phyloP scores from a whole-genome alignment of 179 eudicot species.

The Drosera spatulata region DNA sequence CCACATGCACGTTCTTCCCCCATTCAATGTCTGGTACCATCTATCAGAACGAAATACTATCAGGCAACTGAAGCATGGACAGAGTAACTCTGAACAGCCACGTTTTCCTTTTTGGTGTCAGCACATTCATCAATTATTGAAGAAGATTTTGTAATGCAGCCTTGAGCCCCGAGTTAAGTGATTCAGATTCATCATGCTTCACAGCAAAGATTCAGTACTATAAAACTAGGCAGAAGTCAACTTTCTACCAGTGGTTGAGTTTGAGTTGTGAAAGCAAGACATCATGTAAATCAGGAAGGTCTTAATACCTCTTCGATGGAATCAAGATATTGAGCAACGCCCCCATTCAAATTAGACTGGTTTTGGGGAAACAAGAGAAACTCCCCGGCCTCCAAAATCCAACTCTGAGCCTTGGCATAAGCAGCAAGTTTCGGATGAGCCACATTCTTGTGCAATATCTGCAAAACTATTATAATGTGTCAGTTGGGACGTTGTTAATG shows the following conservation, averaged over 20 bases:
- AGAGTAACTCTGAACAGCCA: neutral
- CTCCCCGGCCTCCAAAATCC: slow-evolving; percentile 62
- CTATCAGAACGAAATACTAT: slow-evolving; percentile 27
- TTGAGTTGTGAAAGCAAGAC: no score
- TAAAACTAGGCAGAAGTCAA: no score
- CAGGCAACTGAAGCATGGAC: slow-evolving; percentile 10
- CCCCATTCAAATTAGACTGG: slow-evolving; percentile 49
- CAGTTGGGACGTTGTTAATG: slow-evolving; percentile 9
- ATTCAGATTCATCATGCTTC: neutral
- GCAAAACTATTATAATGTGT: slow-evolving; percentile 16
- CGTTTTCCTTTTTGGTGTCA: neutral
- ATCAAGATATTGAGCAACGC: slow-evolving; percentile 66
- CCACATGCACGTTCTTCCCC: slow-evolving; percentile 86
- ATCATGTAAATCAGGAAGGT: neutral
- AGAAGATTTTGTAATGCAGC: neutral
- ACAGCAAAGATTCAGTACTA: neutral
- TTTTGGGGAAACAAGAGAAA: slow-evolving; percentile 77
- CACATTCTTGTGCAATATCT: slow-evolving; percentile 83
- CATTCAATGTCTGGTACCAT: slow-evolving; percentile 99
- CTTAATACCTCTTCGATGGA: slow-evolving; percentile 73
- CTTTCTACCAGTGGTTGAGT: no score
- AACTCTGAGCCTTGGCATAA: slow-evolving; percentile 47
- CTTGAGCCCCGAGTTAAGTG: neutral
- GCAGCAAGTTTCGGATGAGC: slow-evolving; percentile 85
- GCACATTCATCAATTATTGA: neutral